phyloP scores from a whole-genome alignment of 139 green algal species.

The Dunaliella sp. region DNA sequence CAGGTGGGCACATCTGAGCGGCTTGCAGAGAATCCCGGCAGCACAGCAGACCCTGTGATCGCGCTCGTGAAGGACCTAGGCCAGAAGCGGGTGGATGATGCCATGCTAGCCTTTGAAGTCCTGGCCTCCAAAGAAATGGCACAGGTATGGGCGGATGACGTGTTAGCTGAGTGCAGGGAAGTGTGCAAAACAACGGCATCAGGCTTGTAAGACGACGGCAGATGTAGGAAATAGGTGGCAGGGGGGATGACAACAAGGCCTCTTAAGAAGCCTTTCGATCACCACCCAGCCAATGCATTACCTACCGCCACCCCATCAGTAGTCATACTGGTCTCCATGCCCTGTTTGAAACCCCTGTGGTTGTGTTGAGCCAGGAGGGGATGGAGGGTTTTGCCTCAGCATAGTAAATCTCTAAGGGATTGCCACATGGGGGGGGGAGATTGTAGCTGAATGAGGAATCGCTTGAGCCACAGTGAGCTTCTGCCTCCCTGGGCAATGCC shows the following conservation, averaged over 20 bases:
- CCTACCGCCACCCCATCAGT: too few relatives aligned
- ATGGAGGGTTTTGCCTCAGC: neutral
- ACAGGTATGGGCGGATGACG: neutral
- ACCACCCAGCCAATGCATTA: too few relatives aligned
- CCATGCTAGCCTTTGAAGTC: neutral
- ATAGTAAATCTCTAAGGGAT: too few relatives aligned
- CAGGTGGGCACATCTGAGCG: neutral
- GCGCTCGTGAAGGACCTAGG: neutral
- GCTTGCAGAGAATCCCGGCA: neutral
- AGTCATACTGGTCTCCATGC: too few relatives aligned
- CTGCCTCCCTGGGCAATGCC: too few relatives aligned
- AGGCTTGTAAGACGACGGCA: too few relatives aligned
- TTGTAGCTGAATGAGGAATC: too few relatives aligned
- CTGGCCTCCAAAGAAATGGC: neutral
- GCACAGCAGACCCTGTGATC: neutral
- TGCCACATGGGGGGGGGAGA: too few relatives aligned
- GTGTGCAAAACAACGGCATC: neutral
- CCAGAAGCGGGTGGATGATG: neutral
- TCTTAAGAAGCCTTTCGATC: too few relatives aligned
- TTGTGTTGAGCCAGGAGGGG: neutral
- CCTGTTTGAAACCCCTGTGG: too few relatives aligned
- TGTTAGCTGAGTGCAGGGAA: neutral
- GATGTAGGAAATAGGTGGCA: neutral
- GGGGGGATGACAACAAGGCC: neutral
- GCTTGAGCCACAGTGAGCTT: too few relatives aligned